Percentiles rank a stretch among this genome's conserved stretches.
Conservation (phyloP, 495 filamentous ascomycete genomes). For the Xylaria acuta region DNA sequence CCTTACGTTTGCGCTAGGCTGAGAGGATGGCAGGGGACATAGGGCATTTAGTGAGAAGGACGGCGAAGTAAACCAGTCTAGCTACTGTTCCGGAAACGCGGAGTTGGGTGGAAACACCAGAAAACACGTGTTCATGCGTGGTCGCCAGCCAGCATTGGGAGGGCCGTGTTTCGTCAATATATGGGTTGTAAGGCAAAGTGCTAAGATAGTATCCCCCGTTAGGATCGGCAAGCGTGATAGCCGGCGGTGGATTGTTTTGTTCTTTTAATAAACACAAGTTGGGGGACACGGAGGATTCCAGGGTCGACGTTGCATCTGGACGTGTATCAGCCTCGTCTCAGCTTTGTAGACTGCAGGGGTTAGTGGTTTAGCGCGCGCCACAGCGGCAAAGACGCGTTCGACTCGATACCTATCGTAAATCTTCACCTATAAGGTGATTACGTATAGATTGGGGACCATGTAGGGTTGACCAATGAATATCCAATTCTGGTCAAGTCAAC, state of each 20-base stretch:
- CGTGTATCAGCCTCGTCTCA: conserved; percentile 4
- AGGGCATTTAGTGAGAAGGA: background rate
- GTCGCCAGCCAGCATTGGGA: background rate
- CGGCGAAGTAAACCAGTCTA: background rate
- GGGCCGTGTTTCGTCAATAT: no score
- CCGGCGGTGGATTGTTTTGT: background rate
- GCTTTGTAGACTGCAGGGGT: background rate
- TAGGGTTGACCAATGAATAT: background rate
- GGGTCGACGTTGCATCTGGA: background rate
- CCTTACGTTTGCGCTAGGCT: background rate
- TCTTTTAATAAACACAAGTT: background rate
- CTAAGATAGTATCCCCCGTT: background rate
- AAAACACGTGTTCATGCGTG: background rate
- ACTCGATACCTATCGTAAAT: background rate
- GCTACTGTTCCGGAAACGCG: background rate
- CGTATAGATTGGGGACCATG: background rate
- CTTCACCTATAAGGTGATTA: background rate
- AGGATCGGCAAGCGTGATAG: background rate
- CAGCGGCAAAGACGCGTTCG: background rate
- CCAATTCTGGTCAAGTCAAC: background rate
- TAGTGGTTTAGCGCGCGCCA: conserved; percentile 2
- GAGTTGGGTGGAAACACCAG: background rate
- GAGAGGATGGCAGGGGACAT: background rate
- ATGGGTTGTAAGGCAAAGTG: background rate
- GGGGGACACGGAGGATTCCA: background rate